A percentile compares a stretch with the other conserved stretches of the same genome.
phyloP scores from a whole-genome alignment of 78 protist species.

The Speleostelium caveatum region DNA sequence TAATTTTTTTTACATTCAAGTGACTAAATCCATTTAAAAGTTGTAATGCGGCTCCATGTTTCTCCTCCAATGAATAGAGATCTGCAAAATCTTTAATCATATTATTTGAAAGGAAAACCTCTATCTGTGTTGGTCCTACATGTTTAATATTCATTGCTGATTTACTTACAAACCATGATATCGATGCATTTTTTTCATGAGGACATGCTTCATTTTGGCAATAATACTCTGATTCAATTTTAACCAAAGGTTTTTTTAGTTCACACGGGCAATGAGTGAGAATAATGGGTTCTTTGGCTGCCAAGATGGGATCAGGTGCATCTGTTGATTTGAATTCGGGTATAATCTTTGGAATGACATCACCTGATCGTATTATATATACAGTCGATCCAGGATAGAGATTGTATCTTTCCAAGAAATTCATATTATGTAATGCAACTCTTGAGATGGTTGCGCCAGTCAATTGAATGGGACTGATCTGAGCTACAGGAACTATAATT shows the following conservation, averaged over 20 bases:
- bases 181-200: neutral
- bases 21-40: conserved; percentile 30
- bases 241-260: neutral
- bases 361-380: conserved; percentile 41
- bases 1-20: conserved; percentile 18
- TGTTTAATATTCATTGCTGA: conserved; percentile 60
- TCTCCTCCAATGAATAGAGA: conserved; percentile 17
- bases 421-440: conserved; percentile 62
- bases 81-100: conserved; percentile 23
- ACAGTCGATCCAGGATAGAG: conserved; percentile 9
- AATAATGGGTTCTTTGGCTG: neutral
- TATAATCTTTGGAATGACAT: conserved; percentile 55
- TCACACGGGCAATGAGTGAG: conserved; percentile 43
- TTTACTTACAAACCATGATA: conserved; percentile 50
- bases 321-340: neutral
- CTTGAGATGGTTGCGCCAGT: conserved; percentile 69
- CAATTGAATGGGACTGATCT: conserved; percentile 36
- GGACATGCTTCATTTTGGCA: conserved; percentile 30
- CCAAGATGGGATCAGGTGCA: neutral
- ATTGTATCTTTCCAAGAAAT: conserved; percentile 10
- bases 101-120: neutral
- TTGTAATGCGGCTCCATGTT: neutral
- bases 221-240: conserved; percentile 12
- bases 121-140: conserved; percentile 31
- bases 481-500: conserved; percentile 56